These are phyloP conservation scores for Diatrype stigma DNA, from an alignment of 2,329 filamentous ascomycete species.

Conservation along the genomic window DNA sequence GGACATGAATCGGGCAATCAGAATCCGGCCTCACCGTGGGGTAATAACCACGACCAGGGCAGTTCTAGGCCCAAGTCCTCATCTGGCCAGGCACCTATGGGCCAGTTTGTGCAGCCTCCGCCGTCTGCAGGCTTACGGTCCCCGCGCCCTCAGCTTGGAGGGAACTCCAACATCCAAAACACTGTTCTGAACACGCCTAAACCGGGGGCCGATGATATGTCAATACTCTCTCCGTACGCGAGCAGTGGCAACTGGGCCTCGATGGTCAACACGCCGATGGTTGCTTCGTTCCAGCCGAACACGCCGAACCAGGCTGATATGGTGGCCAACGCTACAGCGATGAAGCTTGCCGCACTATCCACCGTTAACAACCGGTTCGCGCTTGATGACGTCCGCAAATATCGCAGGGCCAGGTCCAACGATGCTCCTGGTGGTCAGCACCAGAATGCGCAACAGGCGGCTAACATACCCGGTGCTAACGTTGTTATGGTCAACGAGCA, in stretches of 20 bases:
- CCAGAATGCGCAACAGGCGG: slow-evolving; percentile 49
- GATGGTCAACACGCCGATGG: slow-evolving; percentile 97
- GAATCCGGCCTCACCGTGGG: slow-evolving; percentile 79
- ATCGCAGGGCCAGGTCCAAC: slow-evolving; percentile 84
- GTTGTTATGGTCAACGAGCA: slow-evolving; percentile 94
- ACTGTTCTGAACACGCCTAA: slow-evolving; percentile 76
- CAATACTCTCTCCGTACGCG: slow-evolving; percentile 79
- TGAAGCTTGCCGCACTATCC: slow-evolving; percentile 95
- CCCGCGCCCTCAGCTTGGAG: slow-evolving; percentile 63
- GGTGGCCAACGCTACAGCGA: slow-evolving; percentile 97
- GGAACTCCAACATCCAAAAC: slow-evolving; percentile 71
- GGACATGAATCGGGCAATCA: slow-evolving; percentile 56
- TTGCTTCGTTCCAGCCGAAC: slow-evolving; percentile 73
- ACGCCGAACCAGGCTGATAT: slow-evolving; percentile 80
- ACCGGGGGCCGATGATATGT: slow-evolving; percentile 64
- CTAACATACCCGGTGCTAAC: slow-evolving; percentile 65
- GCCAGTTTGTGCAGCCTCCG: slow-evolving; percentile 85
- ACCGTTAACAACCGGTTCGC: slow-evolving; percentile 98
- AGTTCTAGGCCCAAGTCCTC: slow-evolving; percentile 70
- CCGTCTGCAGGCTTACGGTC: slow-evolving; percentile 75
- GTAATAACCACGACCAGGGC: slow-evolving; percentile 46
- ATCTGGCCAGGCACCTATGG: slow-evolving; percentile 79
- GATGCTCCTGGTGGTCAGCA: slow-evolving; percentile 64
- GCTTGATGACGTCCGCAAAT: slow-evolving; percentile 94
- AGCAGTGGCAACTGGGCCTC: slow-evolving; percentile 95